phyloP scores from a whole-genome alignment of 2,329 filamentous ascomycete genomes.

The Leptosphaerulina australis region DNA sequence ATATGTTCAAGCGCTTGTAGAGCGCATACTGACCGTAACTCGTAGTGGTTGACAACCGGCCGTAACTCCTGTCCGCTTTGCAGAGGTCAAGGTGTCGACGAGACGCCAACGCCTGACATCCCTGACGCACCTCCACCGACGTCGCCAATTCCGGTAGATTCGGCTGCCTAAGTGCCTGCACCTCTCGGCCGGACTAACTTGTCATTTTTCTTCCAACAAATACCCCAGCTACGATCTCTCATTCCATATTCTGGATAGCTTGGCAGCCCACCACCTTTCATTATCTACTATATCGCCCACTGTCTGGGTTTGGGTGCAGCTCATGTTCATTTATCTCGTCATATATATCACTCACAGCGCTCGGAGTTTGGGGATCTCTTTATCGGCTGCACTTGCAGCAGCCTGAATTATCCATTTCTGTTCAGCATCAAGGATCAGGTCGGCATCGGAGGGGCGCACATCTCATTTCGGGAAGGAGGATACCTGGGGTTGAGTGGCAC shows the following conservation, averaged over 20 bases:
- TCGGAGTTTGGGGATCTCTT: constrained; percentile 5
- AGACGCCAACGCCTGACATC: constrained; percentile 43
- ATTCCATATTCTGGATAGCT: constrained; percentile 6
- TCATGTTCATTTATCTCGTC: not conserved
- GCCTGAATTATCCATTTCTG: not conserved
- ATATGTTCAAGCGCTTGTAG: not conserved
- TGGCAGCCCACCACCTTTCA: constrained; percentile 1
- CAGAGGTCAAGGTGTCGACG: constrained; percentile 63
- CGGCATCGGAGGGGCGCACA: constrained; percentile 6
- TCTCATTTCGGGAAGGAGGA: not conserved
- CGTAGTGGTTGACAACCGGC: constrained; percentile 70
- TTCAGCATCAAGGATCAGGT: not conserved
- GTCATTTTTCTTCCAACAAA: not conserved
- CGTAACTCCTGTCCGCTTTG: constrained; percentile 69
- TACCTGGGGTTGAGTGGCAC: not conserved
- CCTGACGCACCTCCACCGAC: constrained; percentile 13
- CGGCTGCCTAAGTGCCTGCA: no score
- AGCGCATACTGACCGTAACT: constrained; percentile 19
- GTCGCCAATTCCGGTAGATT: constrained; percentile 20
- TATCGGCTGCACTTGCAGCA: not conserved
- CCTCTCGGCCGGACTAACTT: no score
- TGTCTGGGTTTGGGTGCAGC: not conserved
- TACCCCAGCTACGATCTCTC: constrained; percentile 9
- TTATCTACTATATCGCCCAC: no score
- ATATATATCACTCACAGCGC: constrained; percentile 12